phyloP scores from a whole-genome alignment of 139 green algal genomes.

The Coelastrella sp. region DNA sequence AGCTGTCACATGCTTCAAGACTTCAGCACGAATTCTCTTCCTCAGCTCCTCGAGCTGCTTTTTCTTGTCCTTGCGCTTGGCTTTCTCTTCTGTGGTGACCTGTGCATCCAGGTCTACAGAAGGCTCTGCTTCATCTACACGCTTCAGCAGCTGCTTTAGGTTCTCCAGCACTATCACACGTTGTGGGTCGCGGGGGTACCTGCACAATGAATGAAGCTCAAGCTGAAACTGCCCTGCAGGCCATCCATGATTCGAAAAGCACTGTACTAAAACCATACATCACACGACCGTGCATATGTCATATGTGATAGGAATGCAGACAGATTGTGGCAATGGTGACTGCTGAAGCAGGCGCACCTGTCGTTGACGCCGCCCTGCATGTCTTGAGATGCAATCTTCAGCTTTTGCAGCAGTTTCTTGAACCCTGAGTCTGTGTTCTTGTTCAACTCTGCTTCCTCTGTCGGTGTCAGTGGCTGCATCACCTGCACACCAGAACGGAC shows the following conservation, averaged over 20 bases:
- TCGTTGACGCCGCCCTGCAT: not conserved
- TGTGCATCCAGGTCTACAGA: constrained; percentile 11
- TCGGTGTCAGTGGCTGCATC: not conserved
- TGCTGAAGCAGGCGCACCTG: not conserved
- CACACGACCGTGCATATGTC: no score
- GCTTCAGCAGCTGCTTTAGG: not conserved
- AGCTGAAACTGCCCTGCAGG: no score
- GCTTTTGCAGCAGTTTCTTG: not conserved
- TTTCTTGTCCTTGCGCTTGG: no score
- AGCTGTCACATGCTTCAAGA: not conserved
- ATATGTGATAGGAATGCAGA: no score
- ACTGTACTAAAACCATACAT: no score
- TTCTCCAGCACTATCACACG: constrained; percentile 20
- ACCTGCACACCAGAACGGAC: not conserved
- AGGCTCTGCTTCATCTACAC: not conserved
- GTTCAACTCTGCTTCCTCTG: not conserved
- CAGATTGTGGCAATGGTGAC: not conserved
- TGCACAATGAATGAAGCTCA: not conserved
- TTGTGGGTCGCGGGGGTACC: not conserved
- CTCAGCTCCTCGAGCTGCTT: no score
- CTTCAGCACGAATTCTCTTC: not conserved
- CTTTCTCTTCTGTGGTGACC: not conserved
- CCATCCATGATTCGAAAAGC: no score
- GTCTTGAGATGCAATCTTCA: not conserved
- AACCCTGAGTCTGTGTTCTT: not conserved